phyloP scores from a whole-genome alignment of 2,329 filamentous ascomycete genomes.

The Neonectria ditissima region DNA sequence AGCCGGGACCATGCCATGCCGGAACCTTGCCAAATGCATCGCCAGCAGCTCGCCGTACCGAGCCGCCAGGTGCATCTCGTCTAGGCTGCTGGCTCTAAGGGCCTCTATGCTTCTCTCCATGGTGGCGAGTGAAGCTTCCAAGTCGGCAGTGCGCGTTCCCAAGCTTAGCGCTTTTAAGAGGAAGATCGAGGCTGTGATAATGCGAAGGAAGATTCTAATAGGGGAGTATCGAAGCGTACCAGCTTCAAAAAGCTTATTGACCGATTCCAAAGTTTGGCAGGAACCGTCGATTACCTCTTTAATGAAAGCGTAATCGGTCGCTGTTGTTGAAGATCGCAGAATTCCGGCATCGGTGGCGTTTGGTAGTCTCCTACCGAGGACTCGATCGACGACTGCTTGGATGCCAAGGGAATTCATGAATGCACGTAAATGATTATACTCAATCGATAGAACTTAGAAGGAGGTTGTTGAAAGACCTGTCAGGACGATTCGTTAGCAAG shows the following conservation, averaged over 20 bases:
- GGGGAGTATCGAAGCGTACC: slow-evolving; percentile 63
- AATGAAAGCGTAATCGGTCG: slow-evolving; percentile 66
- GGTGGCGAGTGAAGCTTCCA: slow-evolving; percentile 19
- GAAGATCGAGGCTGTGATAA: slow-evolving; percentile 67
- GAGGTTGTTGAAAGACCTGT: not conserved
- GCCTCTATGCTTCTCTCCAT: slow-evolving; percentile 25
- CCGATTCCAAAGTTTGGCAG: slow-evolving; percentile 62
- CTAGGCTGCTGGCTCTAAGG: slow-evolving; percentile 20
- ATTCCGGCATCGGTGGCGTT: slow-evolving; percentile 11
- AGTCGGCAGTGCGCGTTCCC: slow-evolving; percentile 23
- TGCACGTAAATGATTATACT: slow-evolving; percentile 59
- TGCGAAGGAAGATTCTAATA: slow-evolving; percentile 64
- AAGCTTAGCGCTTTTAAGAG: slow-evolving; percentile 54
- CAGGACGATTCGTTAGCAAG: too few species aligned
- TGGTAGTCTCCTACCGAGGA: slow-evolving; percentile 29
- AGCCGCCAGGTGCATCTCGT: slow-evolving; percentile 35
- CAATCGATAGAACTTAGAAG: slow-evolving; percentile 59
- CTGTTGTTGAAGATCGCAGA: slow-evolving; percentile 54
- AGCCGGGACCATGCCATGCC: slow-evolving; percentile 20
- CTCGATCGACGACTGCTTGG: slow-evolving; percentile 65
- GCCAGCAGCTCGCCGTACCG: slow-evolving; percentile 31
- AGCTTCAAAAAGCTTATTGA: slow-evolving; percentile 59
- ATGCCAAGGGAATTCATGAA: slow-evolving; percentile 63
- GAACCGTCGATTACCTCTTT: slow-evolving; percentile 67
- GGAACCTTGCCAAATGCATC: slow-evolving; percentile 26